A percentile compares a stretch with the other conserved stretches of the same genome.
These are phyloP conservation scores for Dispira simplex DNA, from an alignment of 192 early-diverging fungal species.

Conservation along the genomic window DNA sequence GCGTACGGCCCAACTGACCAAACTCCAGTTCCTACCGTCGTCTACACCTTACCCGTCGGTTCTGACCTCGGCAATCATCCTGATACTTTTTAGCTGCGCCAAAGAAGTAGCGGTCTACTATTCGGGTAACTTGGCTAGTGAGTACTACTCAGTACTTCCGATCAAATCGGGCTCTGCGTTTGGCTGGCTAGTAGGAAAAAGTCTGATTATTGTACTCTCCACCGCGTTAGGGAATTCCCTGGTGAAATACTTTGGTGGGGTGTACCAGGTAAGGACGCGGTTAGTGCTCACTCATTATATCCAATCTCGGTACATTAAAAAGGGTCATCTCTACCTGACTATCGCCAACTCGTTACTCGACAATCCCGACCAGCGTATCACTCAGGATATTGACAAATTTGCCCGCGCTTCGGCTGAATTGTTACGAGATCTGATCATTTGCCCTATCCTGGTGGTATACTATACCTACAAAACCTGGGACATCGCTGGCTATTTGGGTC, in stretches of 20 bases:
- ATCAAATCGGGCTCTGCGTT: slow-evolving; percentile 47
- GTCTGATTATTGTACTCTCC: slow-evolving; percentile 34
- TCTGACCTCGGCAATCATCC: slow-evolving; percentile 19
- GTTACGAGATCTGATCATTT: slow-evolving; percentile 43
- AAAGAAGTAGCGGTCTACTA: slow-evolving; percentile 44
- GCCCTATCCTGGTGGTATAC: slow-evolving; percentile 58
- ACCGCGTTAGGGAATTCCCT: slow-evolving; percentile 43
- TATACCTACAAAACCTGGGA: slow-evolving; percentile 60
- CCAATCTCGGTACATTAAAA: slow-evolving; percentile 43
- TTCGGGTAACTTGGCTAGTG: slow-evolving; percentile 51
- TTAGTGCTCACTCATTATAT: slow-evolving; percentile 40
- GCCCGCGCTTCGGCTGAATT: slow-evolving; percentile 28
- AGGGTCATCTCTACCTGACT: slow-evolving; percentile 39
- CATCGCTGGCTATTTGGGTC: slow-evolving; percentile 48
- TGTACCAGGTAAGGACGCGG: slow-evolving; percentile 48
- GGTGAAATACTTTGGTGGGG: slow-evolving; percentile 37
- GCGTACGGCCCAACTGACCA: background rate
- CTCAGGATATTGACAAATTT: slow-evolving; percentile 80
- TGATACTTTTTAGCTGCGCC: slow-evolving; percentile 23
- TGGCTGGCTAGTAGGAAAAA: slow-evolving; percentile 30
- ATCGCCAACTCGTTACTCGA: slow-evolving; percentile 38
- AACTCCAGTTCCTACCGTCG: background rate
- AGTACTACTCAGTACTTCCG: slow-evolving; percentile 59
- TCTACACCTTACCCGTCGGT: slow-evolving; percentile 1
- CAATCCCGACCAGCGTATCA: slow-evolving; percentile 80